These are phyloP conservation scores for Eucalyptus albens DNA, from an alignment of 345 rosid genomes.

Conservation along the genomic window DNA sequence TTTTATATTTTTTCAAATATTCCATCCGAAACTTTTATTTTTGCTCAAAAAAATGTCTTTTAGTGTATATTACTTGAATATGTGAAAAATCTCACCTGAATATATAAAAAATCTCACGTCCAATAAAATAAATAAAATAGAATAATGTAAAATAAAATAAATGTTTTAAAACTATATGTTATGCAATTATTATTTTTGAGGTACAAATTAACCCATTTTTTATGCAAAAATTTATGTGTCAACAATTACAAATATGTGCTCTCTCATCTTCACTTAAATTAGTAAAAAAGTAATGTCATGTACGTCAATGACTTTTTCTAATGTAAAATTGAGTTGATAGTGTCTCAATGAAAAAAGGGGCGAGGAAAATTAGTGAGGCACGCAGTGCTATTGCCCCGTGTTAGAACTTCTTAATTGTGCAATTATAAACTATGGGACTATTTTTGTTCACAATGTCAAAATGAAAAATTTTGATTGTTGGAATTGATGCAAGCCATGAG, in stretches of 20 bases:
- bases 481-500: not conserved
- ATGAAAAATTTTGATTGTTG: not conserved
- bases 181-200: too few species aligned
- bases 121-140: too few species aligned
- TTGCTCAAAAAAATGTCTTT: too few species aligned
- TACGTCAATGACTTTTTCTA: not conserved
- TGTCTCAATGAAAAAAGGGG: not conserved
- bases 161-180: too few species aligned
- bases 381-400: not conserved
- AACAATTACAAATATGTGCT: not conserved
- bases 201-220: too few species aligned
- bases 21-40: too few species aligned
- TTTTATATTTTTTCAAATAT: too few species aligned
- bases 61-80: too few species aligned
- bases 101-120: too few species aligned
- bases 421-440: not conserved
- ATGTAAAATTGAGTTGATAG: not conserved
- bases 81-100: too few species aligned
- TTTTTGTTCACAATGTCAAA: not conserved
- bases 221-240: too few species aligned
- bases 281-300: not conserved
- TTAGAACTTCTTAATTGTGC: not conserved
- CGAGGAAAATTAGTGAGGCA: not conserved
- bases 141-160: too few species aligned
- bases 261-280: not conserved